Evolutionary conservation across 2,329 filamentous ascomycete genomes (phyloP).

Genomic region (Dothideomycetes sp.): DNA sequence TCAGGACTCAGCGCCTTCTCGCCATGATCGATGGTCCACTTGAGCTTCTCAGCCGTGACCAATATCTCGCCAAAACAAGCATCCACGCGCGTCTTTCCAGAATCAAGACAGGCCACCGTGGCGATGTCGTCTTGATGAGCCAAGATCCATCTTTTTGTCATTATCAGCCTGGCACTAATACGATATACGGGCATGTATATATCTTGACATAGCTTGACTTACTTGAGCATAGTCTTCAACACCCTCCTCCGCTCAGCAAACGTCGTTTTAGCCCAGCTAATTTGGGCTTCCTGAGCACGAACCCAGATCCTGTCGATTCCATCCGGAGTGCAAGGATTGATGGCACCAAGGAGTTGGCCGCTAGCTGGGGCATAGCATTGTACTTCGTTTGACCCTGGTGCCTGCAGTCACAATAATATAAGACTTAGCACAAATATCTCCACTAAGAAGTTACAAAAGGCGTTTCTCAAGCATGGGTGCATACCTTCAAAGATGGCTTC

Average conservation of each 20-base stretch:
- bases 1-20: slow-evolving; percentile 66
- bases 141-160: slow-evolving; percentile 51
- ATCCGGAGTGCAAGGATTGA: slow-evolving; percentile 65
- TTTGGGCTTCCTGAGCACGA: slow-evolving; percentile 63
- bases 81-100: slow-evolving; percentile 92
- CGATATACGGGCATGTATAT: neutral
- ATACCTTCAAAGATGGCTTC: slow-evolving; percentile 47
- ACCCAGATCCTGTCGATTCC: slow-evolving; percentile 71
- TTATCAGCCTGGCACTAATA: neutral
- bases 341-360: slow-evolving; percentile 66
- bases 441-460: neutral
- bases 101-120: slow-evolving; percentile 76
- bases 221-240: slow-evolving; percentile 66
- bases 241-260: slow-evolving; percentile 71
- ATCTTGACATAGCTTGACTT: slow-evolving; percentile 10
- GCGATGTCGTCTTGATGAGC: slow-evolving; percentile 85
- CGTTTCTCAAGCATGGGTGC: too few relatives aligned
- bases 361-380: slow-evolving; percentile 87
- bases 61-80: slow-evolving; percentile 89
- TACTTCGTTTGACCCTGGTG: slow-evolving; percentile 55
- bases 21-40: slow-evolving; percentile 87
- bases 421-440: neutral
- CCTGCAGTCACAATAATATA: slow-evolving; percentile 22
- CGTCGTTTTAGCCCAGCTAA: slow-evolving; percentile 63
- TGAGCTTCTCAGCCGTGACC: slow-evolving; percentile 84